Base-by-base conservation (phyloP, 768 basidiomycete species). In the Leccinum broughii region DNA sequence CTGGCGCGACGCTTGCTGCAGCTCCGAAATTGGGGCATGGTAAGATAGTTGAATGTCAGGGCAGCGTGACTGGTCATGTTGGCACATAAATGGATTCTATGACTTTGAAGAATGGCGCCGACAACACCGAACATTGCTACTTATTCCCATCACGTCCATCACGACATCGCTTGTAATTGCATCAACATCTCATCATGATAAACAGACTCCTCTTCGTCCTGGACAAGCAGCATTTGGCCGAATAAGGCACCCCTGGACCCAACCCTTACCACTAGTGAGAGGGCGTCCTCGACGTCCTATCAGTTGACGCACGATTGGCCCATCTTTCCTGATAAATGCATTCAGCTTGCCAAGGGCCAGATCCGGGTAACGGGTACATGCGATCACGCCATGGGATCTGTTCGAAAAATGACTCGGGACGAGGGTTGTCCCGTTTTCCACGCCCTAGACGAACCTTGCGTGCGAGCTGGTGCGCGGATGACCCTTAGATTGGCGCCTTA, bases 401-500 rank as follows among this genome's bases (percentile, higher is more conserved):
- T 67, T 85, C 35, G 81, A 83, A 54, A 80, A 78, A 66, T 72
- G 78, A 53, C 78, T 81, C 55, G 70, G 78, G 13, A 78, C 81
- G 80, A 26, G 44, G 80, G 83, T 69, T 77, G 80, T 34, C 81
- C 80, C 54, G 24, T 78, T 52, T 80, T 81, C 39, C 35, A n/a
- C 26, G 22, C 51, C 3, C 17, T 24, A 34, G 24, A 24, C 34
- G 17, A 53, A 22, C 39, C 17, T 41, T 41, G 39, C 39, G 39
- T 41, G 39, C 17, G 39, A 39, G 17, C 17, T 17, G 39, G 39
- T 17, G 39, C 8, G 17, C 39, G 39, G 39, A n/a, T 41, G 39
- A n/a, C 39, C 39, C 39, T 41, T 41, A 41, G 8, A 41, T n/a
- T n/a, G 39, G 17, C 4, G 39, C 9, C 14, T 17, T 3, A 13